Base-by-base conservation (phyloP, 352 stramenopile species). In the Globisporangium recalcitrans region DNA sequence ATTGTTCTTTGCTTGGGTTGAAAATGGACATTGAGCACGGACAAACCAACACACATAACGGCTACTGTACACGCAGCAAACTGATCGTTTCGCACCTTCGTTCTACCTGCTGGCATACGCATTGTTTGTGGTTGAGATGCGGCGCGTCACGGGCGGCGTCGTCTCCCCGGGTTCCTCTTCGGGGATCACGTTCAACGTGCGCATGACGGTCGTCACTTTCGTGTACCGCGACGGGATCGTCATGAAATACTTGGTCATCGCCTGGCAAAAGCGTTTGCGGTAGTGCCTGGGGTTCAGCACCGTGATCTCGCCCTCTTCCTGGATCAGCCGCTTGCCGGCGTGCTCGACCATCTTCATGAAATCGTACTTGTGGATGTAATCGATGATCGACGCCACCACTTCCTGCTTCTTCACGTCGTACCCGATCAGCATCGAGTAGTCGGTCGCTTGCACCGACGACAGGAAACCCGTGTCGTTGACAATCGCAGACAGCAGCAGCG, bases 261-360 rank as follows among this genome's bases (percentile, higher is more conserved):
- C 85, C 6, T 82, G 60, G 40, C 85, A 92, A 59, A 95, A 95
- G 13, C 87, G 85, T 56, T 88, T 88, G 47, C 85, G 82, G 63
- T 95, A 95, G 67, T 95, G 85, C 53, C 89, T 90, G 22, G 87
- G 87, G 51, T 94, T 93, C 21, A 94, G 64, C 34, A 95, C 84
- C 0, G 87, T 95, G 63, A 95, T 95, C 59, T 95, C 87, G 31
- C 84, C 83, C 75, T 96, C 87, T 42, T 94, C 87, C 64, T 96
- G 87, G 31, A 94, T 93, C 36, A 96, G 38, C n/a, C 85, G 77
- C 63, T 96, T 96, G 11, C 87, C 83, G 4, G 85, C 83, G 65
- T 96, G 85, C 63, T 96, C 87, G 40, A 96, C 87, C 78, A 93
- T 93, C 64, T 96, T 96, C 77, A 94, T 83, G 49, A 96, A 91